Evolutionary conservation across 2,329 filamentous ascomycete species (phyloP).

Genomic region (Volutella citrinella): DNA sequence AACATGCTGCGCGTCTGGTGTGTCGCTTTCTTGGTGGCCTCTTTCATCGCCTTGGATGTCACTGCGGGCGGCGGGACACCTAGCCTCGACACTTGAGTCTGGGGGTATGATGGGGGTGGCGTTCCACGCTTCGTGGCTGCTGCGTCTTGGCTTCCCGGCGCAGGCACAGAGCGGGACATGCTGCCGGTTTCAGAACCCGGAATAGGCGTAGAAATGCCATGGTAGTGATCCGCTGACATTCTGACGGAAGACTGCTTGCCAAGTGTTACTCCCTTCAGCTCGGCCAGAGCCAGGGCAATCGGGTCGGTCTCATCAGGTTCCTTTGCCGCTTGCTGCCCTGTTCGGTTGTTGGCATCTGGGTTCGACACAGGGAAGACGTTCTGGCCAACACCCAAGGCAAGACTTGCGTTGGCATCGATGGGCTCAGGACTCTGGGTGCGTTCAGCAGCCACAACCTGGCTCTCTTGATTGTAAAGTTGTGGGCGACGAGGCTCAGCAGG

Average conservation of each 20-base stretch:
- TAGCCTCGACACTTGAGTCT: conserved; percentile 65
- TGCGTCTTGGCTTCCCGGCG: conserved; percentile 45
- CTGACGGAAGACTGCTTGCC: conserved; percentile 76
- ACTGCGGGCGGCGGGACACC: conserved; percentile 89
- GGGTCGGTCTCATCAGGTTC: conserved; percentile 70
- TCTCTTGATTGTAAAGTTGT: conserved; percentile 37
- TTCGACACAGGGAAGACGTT: conserved; percentile 93
- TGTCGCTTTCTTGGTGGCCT: conserved; percentile 85
- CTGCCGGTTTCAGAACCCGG: conserved; percentile 47
- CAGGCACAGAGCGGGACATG: conserved; percentile 53
- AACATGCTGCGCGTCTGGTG: conserved; percentile 82
- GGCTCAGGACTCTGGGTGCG: conserved; percentile 70
- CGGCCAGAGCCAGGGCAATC: conserved; percentile 87
- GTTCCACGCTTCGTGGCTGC: conserved; percentile 65
- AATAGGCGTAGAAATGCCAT: conserved; percentile 84
- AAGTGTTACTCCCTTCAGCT: conserved; percentile 78
- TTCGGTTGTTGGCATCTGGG: conserved; percentile 56
- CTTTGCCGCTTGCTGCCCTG: conserved; percentile 28
- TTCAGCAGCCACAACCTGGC: conserved; percentile 37
- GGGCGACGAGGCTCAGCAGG: conserved; percentile 34
- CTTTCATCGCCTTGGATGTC: conserved; percentile 92
- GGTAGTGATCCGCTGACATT: conserved; percentile 94
- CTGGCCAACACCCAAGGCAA: conserved; percentile 90
- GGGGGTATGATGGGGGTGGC: conserved; percentile 80
- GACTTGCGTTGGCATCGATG: conserved; percentile 86